phyloP scores from a whole-genome alignment of 2,329 filamentous ascomycete genomes.

The Clarireedia sp. region DNA sequence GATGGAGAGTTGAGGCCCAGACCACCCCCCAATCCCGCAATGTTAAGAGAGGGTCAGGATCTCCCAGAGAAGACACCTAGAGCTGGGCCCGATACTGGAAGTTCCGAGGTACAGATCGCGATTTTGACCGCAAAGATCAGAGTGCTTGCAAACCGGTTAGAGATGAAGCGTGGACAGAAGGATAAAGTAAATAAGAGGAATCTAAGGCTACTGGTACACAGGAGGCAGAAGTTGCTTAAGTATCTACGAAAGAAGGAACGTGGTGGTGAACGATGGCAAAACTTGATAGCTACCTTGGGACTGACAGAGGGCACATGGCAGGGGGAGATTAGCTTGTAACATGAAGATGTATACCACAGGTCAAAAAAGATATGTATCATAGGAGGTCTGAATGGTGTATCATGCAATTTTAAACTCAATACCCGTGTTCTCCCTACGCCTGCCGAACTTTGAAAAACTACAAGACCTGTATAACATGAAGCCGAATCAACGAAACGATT shows the following conservation, averaged over 20 bases:
- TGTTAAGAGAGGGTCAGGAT: conserved; percentile 11
- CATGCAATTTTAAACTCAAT: conserved; percentile 17
- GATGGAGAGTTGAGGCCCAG: conserved; percentile 55
- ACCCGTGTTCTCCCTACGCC: conserved; percentile 25
- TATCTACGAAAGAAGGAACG: conserved; percentile 87
- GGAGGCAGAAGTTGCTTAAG: conserved; percentile 75
- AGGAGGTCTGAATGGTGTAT: conserved; percentile 19
- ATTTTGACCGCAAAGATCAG: conserved; percentile 93
- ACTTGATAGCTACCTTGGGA: conserved; percentile 77
- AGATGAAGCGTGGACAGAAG: conserved; percentile 60
- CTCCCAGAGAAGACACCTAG: conserved; percentile 47
- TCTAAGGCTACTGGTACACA: conserved; percentile 75
- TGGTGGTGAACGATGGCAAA: conserved; percentile 81
- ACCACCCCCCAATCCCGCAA: conserved; percentile 17
- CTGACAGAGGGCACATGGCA: conserved; percentile 84
- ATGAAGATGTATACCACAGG: conserved; percentile 22
- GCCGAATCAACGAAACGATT: conserved; percentile 11
- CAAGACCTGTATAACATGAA: conserved; percentile 15
- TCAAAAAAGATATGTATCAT: not conserved
- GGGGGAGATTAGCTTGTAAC: conserved; percentile 69
- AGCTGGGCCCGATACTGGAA: conserved; percentile 87
- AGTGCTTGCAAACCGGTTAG: conserved; percentile 64
- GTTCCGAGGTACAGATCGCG: conserved; percentile 93
- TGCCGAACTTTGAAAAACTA: conserved; percentile 20
- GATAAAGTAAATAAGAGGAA: conserved; percentile 96